Percentiles rank a stretch among this genome's conserved stretches.
These are phyloP conservation scores for Globisporangium uncinulatum DNA, from an alignment of 352 stramenopile species.

Conservation along the genomic window DNA sequence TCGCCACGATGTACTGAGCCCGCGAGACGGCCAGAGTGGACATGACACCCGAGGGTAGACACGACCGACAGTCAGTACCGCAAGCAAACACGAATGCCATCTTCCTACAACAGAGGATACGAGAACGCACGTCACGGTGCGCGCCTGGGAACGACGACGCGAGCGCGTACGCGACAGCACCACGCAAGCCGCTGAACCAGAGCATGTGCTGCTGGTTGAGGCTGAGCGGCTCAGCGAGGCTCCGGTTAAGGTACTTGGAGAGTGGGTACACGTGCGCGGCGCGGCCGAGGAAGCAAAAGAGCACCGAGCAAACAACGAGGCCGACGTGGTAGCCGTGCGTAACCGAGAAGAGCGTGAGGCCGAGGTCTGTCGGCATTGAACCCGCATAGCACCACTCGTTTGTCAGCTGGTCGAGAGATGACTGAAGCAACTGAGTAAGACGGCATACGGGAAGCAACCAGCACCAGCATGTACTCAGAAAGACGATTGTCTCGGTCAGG, in stretches of 20 bases:
- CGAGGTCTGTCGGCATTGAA: constrained; percentile 57
- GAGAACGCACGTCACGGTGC: constrained; percentile 38
- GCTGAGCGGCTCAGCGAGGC: constrained; percentile 57
- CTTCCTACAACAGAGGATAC: not conserved
- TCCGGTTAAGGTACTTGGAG: constrained; percentile 45
- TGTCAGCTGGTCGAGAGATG: too few species aligned
- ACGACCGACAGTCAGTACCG: too few species aligned
- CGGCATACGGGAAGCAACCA: not conserved
- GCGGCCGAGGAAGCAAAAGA: constrained; percentile 80
- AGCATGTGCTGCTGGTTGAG: constrained; percentile 92
- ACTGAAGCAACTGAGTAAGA: too few species aligned
- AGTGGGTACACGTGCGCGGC: constrained; percentile 87
- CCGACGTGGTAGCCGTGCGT: constrained; percentile 63
- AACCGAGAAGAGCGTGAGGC: constrained; percentile 84
- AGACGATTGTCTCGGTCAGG: constrained; percentile 90
- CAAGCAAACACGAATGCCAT: not conserved
- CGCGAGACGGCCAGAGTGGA: too few species aligned
- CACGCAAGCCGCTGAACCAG: constrained; percentile 91
- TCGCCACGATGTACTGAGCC: constrained; percentile 69
- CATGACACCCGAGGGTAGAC: too few species aligned
- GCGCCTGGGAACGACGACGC: constrained; percentile 86
- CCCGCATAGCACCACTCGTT: too few species aligned
- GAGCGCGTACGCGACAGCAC: constrained; percentile 89
- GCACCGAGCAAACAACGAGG: constrained; percentile 82
- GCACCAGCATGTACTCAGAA: constrained; percentile 67